These are phyloP conservation scores for Gynochthodes officinalis DNA, from an alignment of 257 asterid species.

Conservation along the genomic window DNA sequence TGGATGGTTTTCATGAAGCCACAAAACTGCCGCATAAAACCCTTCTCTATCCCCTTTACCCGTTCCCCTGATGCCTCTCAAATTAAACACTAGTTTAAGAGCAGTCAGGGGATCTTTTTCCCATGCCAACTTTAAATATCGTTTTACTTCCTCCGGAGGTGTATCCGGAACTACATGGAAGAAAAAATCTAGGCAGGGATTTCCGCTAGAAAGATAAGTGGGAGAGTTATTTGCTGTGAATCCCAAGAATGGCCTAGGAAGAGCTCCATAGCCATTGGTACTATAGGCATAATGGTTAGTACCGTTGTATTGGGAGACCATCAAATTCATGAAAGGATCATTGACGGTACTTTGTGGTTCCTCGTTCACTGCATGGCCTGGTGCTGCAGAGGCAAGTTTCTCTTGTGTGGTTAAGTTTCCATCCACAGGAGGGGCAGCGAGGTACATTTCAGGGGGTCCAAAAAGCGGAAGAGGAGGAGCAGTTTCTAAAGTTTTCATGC, in stretches of 20 bases:
- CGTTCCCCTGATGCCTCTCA: conserved; percentile 25
- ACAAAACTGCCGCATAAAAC: conserved; percentile 22
- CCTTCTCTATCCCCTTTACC: conserved; percentile 25
- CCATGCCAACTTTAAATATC: conserved; percentile 20
- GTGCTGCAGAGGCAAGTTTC: background rate
- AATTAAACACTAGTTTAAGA: conserved; percentile 19
- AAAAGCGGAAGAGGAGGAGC: background rate
- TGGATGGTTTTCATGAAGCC: conserved; percentile 21
- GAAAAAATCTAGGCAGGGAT: conserved; percentile 20
- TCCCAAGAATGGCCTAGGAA: conserved; percentile 1
- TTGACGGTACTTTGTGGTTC: background rate
- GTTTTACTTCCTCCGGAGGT: background rate
- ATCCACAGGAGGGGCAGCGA: background rate
- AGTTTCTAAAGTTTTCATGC: background rate
- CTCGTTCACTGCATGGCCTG: background rate
- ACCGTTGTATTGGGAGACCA: conserved; percentile 1
- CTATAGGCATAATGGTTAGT: background rate
- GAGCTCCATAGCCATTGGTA: too few species aligned
- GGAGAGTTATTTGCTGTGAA: conserved; percentile 5
- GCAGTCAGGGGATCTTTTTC: conserved; percentile 15
- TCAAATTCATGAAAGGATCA: background rate
- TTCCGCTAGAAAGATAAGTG: conserved; percentile 8
- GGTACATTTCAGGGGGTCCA: conserved; percentile 15
- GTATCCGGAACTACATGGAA: conserved; percentile 28
- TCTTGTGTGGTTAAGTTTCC: background rate